A percentile compares a stretch with the other conserved stretches of the same genome.
phyloP scores from a whole-genome alignment of 495 filamentous ascomycete genomes.

The Xylaria palmicola region DNA sequence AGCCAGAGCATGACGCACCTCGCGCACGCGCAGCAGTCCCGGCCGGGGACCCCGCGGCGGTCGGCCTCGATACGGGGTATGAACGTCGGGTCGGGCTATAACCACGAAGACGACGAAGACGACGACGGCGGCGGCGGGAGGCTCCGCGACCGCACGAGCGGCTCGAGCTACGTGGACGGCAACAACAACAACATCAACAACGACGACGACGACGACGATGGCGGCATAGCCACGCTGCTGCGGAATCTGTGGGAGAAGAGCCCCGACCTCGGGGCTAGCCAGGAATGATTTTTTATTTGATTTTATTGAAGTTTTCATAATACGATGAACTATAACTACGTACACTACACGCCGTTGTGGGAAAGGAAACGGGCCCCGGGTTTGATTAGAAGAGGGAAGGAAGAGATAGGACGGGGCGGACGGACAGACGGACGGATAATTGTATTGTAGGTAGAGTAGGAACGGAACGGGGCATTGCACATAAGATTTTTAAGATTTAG shows the following conservation, averaged over 20 bases:
- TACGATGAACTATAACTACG: too few relatives aligned
- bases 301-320: too few relatives aligned
- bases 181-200: too few relatives aligned
- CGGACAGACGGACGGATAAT: too few relatives aligned
- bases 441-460: too few relatives aligned
- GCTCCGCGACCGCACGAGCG: conserved; percentile 39
- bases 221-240: conserved; percentile 45
- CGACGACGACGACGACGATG: conserved; percentile 41
- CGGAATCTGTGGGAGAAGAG: conserved; percentile 57
- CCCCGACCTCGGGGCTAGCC: conserved; percentile 40
- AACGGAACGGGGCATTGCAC: too few relatives aligned
- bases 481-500: too few relatives aligned
- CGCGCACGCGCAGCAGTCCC: conserved; percentile 25
- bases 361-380: too few relatives aligned
- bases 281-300: conserved; percentile 3
- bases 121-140: conserved; percentile 36
- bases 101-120: too few relatives aligned
- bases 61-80: conserved; percentile 28
- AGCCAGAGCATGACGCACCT: conserved; percentile 40
- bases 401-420: too few relatives aligned
- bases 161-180: conserved; percentile 41
- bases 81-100: conserved; percentile 41
- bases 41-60: conserved; percentile 31
- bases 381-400: too few relatives aligned
- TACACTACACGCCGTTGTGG: too few relatives aligned